Evolutionary conservation across 495 filamentous ascomycete species (phyloP), one percentile per base, ranked within the genome.

Genomic region (Podospora comata): DNA sequence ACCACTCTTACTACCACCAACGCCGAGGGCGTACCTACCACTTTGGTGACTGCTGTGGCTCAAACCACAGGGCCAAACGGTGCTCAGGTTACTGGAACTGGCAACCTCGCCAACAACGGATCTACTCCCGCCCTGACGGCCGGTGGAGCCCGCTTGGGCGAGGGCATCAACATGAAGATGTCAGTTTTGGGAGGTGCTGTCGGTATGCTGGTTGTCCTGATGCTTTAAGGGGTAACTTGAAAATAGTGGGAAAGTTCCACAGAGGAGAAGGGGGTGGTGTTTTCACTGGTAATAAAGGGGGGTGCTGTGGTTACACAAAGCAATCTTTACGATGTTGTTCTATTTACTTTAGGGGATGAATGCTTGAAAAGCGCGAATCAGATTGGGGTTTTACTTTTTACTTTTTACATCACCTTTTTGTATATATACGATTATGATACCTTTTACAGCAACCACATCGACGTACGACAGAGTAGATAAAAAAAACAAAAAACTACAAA

Each of bases 1-100:
- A 63, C 61, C n/a, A 63, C 61, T 3, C 61, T 63, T 15, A 61
- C 59, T 9, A 63, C 61, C 3, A 32, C 30, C 30, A 32, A 63
- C 18, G 18, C 18, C 2, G 11, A 34, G 26, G 61, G 61, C 32
- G 27, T 32, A 19, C 3, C 61, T 48, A 63, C 61, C 5, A 63
- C 61, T n/a, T 32, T 63, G 13, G 30, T 63, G 6, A 63, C 61
- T 15, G 61, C 61, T 23, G 61, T 63, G 28, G 61, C 61, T 48
- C 28, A 39, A 3, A 44, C 61, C 19, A 62, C 26, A 7, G 19
- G 9, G 19, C 9, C 61, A 63, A 11, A 19, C 19, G 27, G 30
- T 32, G 30, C 26, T 32, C 26, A 62, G 4, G 19, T 32, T 23
- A 34, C 61, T 23, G 61, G 27, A 11, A 27, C 30, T n/a, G 61